Percentiles rank a stretch among this genome's conserved stretches.
Evolutionary conservation across 257 asterid species (phyloP).

Genomic region (Nicotiana undulata): DNA sequence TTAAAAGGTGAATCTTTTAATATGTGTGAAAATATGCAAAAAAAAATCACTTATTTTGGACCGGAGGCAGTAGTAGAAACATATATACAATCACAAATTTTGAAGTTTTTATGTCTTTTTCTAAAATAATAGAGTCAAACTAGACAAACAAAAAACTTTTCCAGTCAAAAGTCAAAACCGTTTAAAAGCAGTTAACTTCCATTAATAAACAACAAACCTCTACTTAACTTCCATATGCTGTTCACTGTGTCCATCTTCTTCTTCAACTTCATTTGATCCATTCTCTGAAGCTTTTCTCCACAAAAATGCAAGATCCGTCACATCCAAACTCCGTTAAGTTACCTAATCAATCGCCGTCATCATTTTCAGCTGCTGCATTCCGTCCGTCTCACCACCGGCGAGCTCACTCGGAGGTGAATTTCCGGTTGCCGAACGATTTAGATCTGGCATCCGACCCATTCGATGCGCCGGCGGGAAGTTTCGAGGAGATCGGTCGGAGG

Average conservation of each 20-base stretch:
- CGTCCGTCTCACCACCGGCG: conserved; percentile 78
- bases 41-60: too few species aligned
- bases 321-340: conserved; percentile 25
- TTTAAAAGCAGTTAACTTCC: neutral
- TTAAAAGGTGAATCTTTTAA: too few species aligned
- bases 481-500: conserved; percentile 96
- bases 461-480: conserved; percentile 50
- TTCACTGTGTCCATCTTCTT: neutral
- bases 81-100: too few species aligned
- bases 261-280: neutral
- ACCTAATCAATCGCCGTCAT: conserved; percentile 29
- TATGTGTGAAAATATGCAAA: too few species aligned
- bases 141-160: neutral
- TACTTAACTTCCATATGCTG: neutral
- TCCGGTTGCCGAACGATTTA: conserved; percentile 72
- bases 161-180: neutral
- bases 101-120: too few species aligned
- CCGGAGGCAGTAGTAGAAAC: too few species aligned
- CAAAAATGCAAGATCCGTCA: conserved; percentile 74
- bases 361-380: conserved; percentile 37
- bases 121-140: too few species aligned
- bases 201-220: neutral
- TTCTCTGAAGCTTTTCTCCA: neutral
- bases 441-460: conserved; percentile 75
- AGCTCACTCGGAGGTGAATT: conserved; percentile 90